Base-by-base conservation (phyloP, 2,329 filamentous ascomycete species). In the Orbilia ellipsospora region DNA sequence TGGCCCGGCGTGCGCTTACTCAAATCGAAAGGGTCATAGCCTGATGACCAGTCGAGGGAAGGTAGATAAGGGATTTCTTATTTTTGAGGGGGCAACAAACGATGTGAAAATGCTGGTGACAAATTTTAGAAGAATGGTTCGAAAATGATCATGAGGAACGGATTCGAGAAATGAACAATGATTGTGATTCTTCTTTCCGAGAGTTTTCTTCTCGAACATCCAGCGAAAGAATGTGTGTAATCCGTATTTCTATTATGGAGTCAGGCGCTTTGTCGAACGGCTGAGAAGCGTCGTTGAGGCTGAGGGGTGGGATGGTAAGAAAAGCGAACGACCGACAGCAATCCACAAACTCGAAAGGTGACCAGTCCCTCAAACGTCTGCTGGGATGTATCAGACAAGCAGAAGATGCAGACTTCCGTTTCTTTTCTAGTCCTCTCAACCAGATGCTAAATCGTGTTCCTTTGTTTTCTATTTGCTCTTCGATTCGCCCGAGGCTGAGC, bases 401-500 rank as follows among this genome's bases (percentile, higher is more conserved):
- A 50, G 65, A 60, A 52, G 61, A 64, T 54, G 60, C 67, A 72
- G 67, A 45, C 67, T 54, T 72, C 67, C 60, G 59, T 60, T 64
- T 72, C 67, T 64, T 64, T 72, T 65, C 67, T 72, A 72, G 67
- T 50, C 36, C n/a, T 40, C n/a, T 18, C 10, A 26, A 26, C 13
- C 20, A 20, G 28, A 42, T 42, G 54, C 28, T 68, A 54, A 56
- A 36, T 56, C 57, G 65, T 56, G 52, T 64, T 63, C 36, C 50
- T 70, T 63, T 64, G 52, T 52, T 65, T 67, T 59, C 60, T 64
- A 64, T 72, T 72, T 72, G 67, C 52, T 57, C 23, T 62, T 62
- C 51, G 51, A 26, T 61, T 50, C 28, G 50, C 52, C 45, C 55
- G 51, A 59, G 67, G 60, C 67, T 72, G 67, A 59, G 60, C 67